Base-by-base conservation (phyloP, 805 yeast species). In the Ogataea allantospora region DNA sequence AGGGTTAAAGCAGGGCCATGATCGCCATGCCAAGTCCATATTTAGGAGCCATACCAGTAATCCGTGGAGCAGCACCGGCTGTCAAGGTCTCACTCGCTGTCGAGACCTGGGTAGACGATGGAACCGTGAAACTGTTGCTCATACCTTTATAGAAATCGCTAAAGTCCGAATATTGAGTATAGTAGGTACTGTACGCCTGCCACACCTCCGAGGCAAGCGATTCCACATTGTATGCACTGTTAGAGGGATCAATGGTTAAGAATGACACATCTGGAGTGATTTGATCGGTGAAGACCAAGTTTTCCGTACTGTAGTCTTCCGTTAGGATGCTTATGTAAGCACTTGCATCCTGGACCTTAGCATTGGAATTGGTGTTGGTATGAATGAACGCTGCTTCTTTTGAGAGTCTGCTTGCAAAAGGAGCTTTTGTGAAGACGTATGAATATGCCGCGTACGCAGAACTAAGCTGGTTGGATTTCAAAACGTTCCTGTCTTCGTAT, bases 361-460 rank as follows among this genome's bases (percentile, higher is more conserved):
- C 39, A 18, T 33, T 24, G 5, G 47, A 28, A 26, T 40, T 38
- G 6, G 51, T 44, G 28, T 35, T 35, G 5, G 44, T 41, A 33
- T 41, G 44, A 33, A 43, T 25, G 39, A 27, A 43, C 10, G 30
- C 31, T 16, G 46, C 47, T 33, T 41, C 47, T 13, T 34, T 19
- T n/a, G 30, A 38, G 14, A 46, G 27, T 26, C 50, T 35, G 16
- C 17, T 10, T 7, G 44, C 23, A 15, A 40, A 46, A 2, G 47
- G 47, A 12, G 32, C 47, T 12, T 37, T 35, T 17, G 50, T 46
- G 43, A 40, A 46, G 13, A 46, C 30, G 30, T 40, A 35, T 9
- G 34, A 20, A 24, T 43, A 41, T 2, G 44, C 46, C 3, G 27
- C 33, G 30, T 33, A 30, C 4, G 38, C 38, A 8, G 33, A 12